Conservation (phyloP, 2,329 filamentous ascomycete species). For the Arthrobotrys megalospora region DNA sequence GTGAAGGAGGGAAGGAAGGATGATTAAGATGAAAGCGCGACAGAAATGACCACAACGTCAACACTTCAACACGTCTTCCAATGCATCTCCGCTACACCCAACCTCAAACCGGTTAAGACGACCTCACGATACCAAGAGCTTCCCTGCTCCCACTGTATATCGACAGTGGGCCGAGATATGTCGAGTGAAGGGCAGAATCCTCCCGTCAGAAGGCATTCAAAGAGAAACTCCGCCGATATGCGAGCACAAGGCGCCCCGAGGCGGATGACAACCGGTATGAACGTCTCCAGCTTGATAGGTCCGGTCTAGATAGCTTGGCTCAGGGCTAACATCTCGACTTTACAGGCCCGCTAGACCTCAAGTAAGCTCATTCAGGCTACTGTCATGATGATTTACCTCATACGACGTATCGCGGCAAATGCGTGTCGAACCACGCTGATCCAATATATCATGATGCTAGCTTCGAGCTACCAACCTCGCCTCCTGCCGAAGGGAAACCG, state of each 20-base stretch:
- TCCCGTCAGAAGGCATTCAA: slow-evolving; percentile 44
- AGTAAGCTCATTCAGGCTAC: slow-evolving; percentile 43
- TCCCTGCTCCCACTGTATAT: not conserved
- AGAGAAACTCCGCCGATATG: slow-evolving; percentile 51
- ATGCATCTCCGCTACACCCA: slow-evolving; percentile 19
- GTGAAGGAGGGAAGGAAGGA: not conserved
- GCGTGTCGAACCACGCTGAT: slow-evolving; percentile 23
- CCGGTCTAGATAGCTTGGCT: not conserved
- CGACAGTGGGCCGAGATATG: slow-evolving; percentile 8
- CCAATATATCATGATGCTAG: slow-evolving; percentile 10
- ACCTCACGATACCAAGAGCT: not conserved
- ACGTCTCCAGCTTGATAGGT: not conserved
- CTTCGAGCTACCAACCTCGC: slow-evolving; percentile 44
- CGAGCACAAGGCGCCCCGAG: slow-evolving; percentile 55
- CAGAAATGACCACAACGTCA: slow-evolving; percentile 55
- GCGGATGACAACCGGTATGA: slow-evolving; percentile 58
- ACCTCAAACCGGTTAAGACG: not conserved
- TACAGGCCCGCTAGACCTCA: slow-evolving; percentile 54
- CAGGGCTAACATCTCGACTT: not conserved
- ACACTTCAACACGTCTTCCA: slow-evolving; percentile 46
- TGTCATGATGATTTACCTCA: not conserved
- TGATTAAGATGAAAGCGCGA: slow-evolving; percentile 35
- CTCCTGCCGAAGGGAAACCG: slow-evolving; percentile 36
- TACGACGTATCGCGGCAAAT: not conserved
- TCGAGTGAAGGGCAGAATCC: slow-evolving; percentile 38